Percentiles rank a stretch among this genome's conserved stretches.
Conservation (phyloP, 441 rosid species). For the Breynia disticha region DNA sequence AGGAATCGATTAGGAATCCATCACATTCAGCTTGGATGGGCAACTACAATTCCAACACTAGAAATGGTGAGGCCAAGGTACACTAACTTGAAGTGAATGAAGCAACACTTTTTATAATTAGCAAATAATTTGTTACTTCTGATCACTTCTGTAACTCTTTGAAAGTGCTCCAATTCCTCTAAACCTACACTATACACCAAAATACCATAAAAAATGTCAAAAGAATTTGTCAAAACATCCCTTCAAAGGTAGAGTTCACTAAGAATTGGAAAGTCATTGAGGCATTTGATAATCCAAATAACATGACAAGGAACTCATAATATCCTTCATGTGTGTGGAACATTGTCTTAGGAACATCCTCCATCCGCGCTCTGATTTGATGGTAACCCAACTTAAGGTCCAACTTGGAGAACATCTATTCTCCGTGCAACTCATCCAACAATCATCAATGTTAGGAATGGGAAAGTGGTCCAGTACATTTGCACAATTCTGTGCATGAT, state of each 20-base stretch:
- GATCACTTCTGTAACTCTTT: not conserved
- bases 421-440: not conserved
- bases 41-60: not conserved
- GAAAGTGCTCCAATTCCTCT: not conserved
- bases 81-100: not conserved
- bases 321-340: not conserved
- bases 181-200: not conserved
- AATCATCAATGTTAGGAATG: not conserved
- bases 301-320: not conserved
- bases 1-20: not conserved
- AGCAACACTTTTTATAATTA: not conserved
- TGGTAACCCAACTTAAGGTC: slow-evolving; percentile 1
- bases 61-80: not conserved
- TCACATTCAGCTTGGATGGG: not conserved
- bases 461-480: not conserved
- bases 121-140: not conserved
- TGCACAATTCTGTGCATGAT: no score
- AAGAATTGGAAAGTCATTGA: not conserved
- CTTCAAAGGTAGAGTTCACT: not conserved
- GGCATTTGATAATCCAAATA: not conserved
- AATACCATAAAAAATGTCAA: slow-evolving; percentile 1
- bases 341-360: not conserved
- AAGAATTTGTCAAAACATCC: not conserved
- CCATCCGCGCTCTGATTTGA: not conserved
- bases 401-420: not conserved